phyloP scores from a whole-genome alignment of 2,329 filamentous ascomycete genomes.

The Alternaria consortialis region DNA sequence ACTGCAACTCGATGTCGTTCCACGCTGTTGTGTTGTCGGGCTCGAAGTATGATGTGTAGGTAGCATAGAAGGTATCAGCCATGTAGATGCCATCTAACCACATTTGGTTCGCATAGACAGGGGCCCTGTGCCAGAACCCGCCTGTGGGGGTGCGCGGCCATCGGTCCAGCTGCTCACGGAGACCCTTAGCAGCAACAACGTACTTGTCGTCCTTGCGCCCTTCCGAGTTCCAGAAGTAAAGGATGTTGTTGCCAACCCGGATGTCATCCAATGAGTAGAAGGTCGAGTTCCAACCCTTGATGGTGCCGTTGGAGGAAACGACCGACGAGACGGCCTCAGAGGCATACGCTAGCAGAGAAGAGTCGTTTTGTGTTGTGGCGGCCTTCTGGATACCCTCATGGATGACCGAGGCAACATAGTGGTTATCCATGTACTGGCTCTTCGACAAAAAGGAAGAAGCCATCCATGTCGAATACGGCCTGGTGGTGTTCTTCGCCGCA shows the following conservation, averaged over 20 bases:
- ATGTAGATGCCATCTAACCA: slow-evolving; percentile 65
- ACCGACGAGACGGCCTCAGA: slow-evolving; percentile 59
- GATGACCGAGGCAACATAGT: slow-evolving; percentile 58
- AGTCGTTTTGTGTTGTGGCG: slow-evolving; percentile 55
- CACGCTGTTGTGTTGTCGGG: slow-evolving; percentile 53
- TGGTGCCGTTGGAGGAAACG: slow-evolving; percentile 58
- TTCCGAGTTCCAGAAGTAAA: slow-evolving; percentile 60
- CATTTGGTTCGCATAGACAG: slow-evolving; percentile 63
- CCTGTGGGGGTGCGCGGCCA: slow-evolving; percentile 62
- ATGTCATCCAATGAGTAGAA: slow-evolving; percentile 62
- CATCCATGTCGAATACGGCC: slow-evolving; percentile 54
- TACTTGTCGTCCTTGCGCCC: slow-evolving; percentile 57
- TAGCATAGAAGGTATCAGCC: slow-evolving; percentile 52
- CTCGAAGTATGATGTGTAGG: slow-evolving; percentile 51
- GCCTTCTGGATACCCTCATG: slow-evolving; percentile 60
- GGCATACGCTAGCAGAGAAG: slow-evolving; percentile 57
- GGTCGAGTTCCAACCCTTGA: slow-evolving; percentile 57
- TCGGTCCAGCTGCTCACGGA: slow-evolving; percentile 58
- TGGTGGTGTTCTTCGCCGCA: slow-evolving; percentile 33
- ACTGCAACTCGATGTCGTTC: slow-evolving; percentile 53
- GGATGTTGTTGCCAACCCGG: slow-evolving; percentile 62
- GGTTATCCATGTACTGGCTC: slow-evolving; percentile 51
- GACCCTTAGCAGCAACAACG: slow-evolving; percentile 57
- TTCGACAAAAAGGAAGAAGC: slow-evolving; percentile 60
- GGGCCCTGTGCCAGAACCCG: slow-evolving; percentile 64